phyloP scores from a whole-genome alignment of 176 grass and related monocot species.

The Echinochloa phyllopogon region DNA sequence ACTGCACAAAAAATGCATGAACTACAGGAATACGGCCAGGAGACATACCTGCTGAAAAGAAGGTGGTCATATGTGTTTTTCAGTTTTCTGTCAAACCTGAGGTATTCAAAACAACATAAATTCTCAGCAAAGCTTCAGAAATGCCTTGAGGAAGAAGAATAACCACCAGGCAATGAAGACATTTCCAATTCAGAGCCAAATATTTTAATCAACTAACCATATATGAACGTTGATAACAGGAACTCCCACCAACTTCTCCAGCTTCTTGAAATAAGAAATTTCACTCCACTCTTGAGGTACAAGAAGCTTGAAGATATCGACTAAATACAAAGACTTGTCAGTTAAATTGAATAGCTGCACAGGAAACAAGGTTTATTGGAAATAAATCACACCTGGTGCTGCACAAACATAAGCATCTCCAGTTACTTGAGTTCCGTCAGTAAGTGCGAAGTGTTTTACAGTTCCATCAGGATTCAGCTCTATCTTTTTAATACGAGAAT shows the following conservation, averaged over 20 bases:
- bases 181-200: constrained; percentile 41
- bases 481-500: constrained; percentile 88
- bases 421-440: constrained; percentile 71
- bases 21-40: constrained; percentile 33
- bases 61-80: constrained; percentile 96
- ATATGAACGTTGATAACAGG: constrained; percentile 99
- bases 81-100: constrained; percentile 96
- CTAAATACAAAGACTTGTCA: constrained; percentile 64
- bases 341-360: constrained; percentile 37
- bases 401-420: constrained; percentile 96
- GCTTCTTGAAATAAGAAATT: constrained; percentile 88
- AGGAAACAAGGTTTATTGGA: constrained; percentile 34
- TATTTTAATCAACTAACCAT: constrained; percentile 67
- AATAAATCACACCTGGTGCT: constrained; percentile 66
- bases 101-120: constrained; percentile 44
- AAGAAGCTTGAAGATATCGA: constrained; percentile 98
- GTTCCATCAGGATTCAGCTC: constrained; percentile 90
- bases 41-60: constrained; percentile 87
- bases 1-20: constrained; percentile 23
- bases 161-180: constrained; percentile 21
- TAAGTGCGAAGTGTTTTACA: constrained; percentile 84
- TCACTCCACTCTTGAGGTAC: constrained; percentile 94
- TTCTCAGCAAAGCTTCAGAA: constrained; percentile 12
- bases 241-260: constrained; percentile 95
- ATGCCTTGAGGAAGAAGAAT: constrained; percentile 27